Conservation (phyloP, 495 filamentous ascomycete species). For the Bombardia bombarda region DNA sequence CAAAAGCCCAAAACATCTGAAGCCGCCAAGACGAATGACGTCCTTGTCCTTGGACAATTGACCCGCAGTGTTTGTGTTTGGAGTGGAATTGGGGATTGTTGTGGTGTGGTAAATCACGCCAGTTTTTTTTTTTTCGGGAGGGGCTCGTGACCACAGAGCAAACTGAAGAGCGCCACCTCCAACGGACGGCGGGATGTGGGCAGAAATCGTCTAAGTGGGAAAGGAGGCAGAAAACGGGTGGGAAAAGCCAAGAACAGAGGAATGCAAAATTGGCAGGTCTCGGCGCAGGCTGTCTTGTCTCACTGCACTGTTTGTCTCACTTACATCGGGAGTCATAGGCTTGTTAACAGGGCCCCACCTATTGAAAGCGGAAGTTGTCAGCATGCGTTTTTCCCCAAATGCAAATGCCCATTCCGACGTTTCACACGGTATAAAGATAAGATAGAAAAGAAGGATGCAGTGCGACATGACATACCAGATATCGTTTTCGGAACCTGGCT, state of each 20-base stretch:
- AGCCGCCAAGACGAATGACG: too few relatives aligned
- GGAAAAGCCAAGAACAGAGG: constrained; percentile 1
- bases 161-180: constrained; percentile 1
- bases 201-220: not conserved
- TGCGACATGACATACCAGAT: constrained; percentile 73
- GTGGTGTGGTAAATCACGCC: constrained; percentile 1
- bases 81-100: not conserved
- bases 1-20: too few relatives aligned
- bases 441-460: not conserved
- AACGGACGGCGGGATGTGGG: constrained; percentile 5
- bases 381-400: constrained; percentile 2
- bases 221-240: constrained; percentile 2
- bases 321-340: constrained; percentile 95
- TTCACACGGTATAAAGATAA: too few relatives aligned
- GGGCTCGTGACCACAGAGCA: constrained; percentile 9
- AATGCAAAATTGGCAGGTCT: too few relatives aligned
- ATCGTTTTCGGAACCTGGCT: constrained; percentile 78
- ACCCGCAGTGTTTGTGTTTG: not conserved
- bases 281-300: too few relatives aligned
- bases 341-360: constrained; percentile 85
- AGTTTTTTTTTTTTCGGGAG: constrained; percentile 1
- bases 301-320: not conserved
- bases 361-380: constrained; percentile 4
- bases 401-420: too few relatives aligned
- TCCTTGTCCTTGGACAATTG: too few relatives aligned